Evolutionary conservation across 164 flowering plant genomes (phyloP).

Genomic region (Umbellularia californica): DNA sequence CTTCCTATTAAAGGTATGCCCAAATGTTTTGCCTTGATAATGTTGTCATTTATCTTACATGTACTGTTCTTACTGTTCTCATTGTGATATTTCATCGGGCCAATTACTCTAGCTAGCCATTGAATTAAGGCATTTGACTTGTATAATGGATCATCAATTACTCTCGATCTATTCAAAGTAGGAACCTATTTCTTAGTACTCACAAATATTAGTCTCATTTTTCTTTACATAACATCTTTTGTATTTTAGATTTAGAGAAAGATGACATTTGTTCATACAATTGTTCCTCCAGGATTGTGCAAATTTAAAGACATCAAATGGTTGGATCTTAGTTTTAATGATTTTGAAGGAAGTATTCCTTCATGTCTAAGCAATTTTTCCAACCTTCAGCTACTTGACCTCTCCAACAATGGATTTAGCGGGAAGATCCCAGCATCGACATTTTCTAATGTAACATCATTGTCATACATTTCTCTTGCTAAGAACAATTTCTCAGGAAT

Average conservation of each 20-base stretch:
- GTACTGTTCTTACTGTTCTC: no score
- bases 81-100: no score
- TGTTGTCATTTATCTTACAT: no score
- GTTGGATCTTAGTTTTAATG: conserved; percentile 1
- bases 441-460: background rate
- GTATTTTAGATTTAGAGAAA: background rate
- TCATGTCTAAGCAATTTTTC: conserved; percentile 7
- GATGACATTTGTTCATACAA: background rate
- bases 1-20: no score
- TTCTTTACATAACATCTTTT: background rate
- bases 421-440: background rate
- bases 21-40: no score
- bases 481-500: background rate
- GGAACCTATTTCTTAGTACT: no score
- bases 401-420: conserved; percentile 2
- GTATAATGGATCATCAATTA: no score
- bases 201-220: no score
- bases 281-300: conserved; percentile 8
- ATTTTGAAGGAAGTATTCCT: conserved; percentile 7
- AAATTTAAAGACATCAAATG: conserved; percentile 4
- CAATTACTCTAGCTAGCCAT: no score
- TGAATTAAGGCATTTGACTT: no score
- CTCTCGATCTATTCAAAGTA: no score
- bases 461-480: background rate
- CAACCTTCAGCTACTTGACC: conserved; percentile 2